These are phyloP conservation scores for Apophysomyces ossiformis DNA, from an alignment of 371 early-diverging fungal genomes.

Conservation along the genomic window DNA sequence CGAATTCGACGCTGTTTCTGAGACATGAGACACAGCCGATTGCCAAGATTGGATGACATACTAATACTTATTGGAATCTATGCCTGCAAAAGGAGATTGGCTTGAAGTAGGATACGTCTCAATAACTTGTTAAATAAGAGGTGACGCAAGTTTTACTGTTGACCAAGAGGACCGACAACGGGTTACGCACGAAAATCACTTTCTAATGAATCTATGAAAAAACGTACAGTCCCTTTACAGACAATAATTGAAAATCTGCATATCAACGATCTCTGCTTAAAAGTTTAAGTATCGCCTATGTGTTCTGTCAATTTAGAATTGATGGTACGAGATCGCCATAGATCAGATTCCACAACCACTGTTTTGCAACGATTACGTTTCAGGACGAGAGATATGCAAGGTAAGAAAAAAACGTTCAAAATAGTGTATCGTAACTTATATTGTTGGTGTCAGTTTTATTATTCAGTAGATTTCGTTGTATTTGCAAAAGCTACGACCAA, in stretches of 20 bases:
- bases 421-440: background rate
- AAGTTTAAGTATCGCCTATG: background rate
- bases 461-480: background rate
- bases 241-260: background rate
- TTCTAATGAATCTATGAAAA: background rate
- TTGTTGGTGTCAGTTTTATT: background rate
- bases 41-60: background rate
- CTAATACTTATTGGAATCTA: background rate
- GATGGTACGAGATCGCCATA: background rate
- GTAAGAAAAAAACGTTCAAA: too few species aligned
- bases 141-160: too few species aligned
- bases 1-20: too few species aligned
- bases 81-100: background rate
- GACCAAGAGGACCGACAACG: too few species aligned
- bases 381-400: too few species aligned
- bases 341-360: background rate
- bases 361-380: background rate
- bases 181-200: background rate
- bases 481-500: background rate
- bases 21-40: background rate
- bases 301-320: background rate
- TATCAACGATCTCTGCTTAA: background rate
- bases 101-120: slow-evolving; percentile 1
- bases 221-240: background rate
- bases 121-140: background rate